Evolutionary conservation across 2,329 filamentous ascomycete genomes (phyloP), one percentile per base, ranked within the genome.

Genomic region (Colletotrichum tofieldiae): DNA sequence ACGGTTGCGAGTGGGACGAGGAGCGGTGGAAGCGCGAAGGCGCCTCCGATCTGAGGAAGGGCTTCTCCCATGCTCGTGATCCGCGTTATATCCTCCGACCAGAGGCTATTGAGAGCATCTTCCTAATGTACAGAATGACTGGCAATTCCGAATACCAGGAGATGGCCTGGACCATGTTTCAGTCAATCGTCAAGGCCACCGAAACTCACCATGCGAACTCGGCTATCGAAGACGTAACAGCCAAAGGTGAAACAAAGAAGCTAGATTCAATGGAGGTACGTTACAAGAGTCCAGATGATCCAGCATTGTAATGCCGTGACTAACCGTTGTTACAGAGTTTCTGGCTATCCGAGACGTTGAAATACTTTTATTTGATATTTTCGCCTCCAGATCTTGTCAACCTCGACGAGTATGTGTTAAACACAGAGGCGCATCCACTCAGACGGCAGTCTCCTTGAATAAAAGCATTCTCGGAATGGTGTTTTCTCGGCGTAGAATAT

Each of bases 351-450:
- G 92, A 94, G 83, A 94, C 92, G 26, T 81, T 94, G 71, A 94
- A 94, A 81, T 94, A 94, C 75, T 93, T 94, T 70, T 94, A 92
- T 75, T 79, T 94, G 65, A 87, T 94, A 49, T 94, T 94, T 75
- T 90, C 88, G 37, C 88, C 92, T 26, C 88, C 91, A 0, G 85
- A 87, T 26, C 77, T 91, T 43, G 84, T 93, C 59, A 92, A 86
- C 77, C 80, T 94, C 77, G 92, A 94, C 79, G 87, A 93, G 11
- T 94, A 86, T 79, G 90, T 94, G 55, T 79, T 91, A 39, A 89
- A 88, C 64, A 89, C 87, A 0, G 87, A 88, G 77, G 87, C 86
- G 2, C 86, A 88, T 75, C 86, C 86, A 1, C 77, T 85, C 5
- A 66, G 32, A n/a, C 37, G 71, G 11, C 59, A 45, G 23, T 55